Percentiles rank a stretch among this genome's conserved stretches.
Conservation (phyloP, 2,329 filamentous ascomycete genomes). For the Ophiostoma novo-ulmi region DNA sequence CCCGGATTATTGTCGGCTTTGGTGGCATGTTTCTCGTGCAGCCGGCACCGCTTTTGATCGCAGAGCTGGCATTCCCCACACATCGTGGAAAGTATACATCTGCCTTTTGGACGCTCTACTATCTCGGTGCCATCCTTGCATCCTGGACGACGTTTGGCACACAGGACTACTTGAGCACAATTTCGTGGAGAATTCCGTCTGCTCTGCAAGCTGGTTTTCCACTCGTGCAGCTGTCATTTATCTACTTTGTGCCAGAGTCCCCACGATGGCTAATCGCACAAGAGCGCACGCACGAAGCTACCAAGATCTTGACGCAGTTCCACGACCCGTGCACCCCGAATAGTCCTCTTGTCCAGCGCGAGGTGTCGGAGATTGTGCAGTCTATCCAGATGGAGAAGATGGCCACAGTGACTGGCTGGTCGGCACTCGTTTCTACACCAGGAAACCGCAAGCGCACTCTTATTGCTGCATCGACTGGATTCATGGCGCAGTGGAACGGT, state of each 20-base stretch:
- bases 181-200: background rate
- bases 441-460: slow-evolving; percentile 22
- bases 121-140: background rate
- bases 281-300: slow-evolving; percentile 48
- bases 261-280: background rate
- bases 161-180: background rate
- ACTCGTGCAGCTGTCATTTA: slow-evolving; percentile 41
- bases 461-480: slow-evolving; percentile 14
- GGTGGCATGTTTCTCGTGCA: background rate
- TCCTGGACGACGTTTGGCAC: background rate
- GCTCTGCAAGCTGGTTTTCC: background rate
- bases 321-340: background rate
- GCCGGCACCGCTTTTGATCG: background rate
- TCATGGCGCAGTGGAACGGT: slow-evolving; percentile 23
- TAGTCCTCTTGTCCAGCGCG: background rate
- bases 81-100: background rate
- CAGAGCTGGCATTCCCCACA: background rate
- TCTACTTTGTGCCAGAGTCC: background rate
- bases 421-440: slow-evolving; percentile 17
- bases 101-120: background rate
- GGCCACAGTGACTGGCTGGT: slow-evolving; percentile 36
- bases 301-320: slow-evolving; percentile 44
- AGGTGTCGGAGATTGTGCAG: slow-evolving; percentile 35
- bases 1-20: background rate
- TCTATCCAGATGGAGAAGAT: slow-evolving; percentile 50